These are phyloP conservation scores for Aquilaria yunnanensis DNA, from an alignment of 345 rosid species.

Conservation along the genomic window DNA sequence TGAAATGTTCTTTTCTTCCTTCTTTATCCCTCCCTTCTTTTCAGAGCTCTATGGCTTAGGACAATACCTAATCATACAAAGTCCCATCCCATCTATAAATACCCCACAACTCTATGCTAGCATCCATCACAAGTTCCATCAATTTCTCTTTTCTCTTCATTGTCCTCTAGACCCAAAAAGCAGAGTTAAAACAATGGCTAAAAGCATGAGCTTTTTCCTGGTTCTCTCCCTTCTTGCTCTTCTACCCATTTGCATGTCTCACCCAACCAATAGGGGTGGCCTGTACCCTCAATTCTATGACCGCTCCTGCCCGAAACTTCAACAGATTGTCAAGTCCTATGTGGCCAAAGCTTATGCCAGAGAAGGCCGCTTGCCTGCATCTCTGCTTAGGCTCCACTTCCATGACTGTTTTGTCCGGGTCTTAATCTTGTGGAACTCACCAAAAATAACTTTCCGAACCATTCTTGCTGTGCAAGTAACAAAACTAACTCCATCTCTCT, in stretches of 20 bases:
- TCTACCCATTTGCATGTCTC: constrained; percentile 37
- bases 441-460: background rate
- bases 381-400: constrained; percentile 72
- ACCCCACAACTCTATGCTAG: background rate
- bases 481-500: too few relatives aligned
- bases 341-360: constrained; percentile 54
- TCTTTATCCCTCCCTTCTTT: constrained; percentile 14
- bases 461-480: background rate
- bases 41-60: constrained; percentile 10
- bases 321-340: constrained; percentile 42
- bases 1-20: constrained; percentile 19
- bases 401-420: constrained; percentile 93
- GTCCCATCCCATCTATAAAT: constrained; percentile 30
- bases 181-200: constrained; percentile 30
- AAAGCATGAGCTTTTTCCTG: constrained; percentile 21
- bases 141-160: constrained; percentile 4
- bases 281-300: constrained; percentile 55
- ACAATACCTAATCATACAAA: background rate
- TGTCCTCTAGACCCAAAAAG: constrained; percentile 9
- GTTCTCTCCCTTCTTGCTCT: constrained; percentile 41
- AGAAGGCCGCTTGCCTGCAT: constrained; percentile 82
- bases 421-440: constrained; percentile 1
- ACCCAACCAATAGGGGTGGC: constrained; percentile 26
- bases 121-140: constrained; percentile 18
- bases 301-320: constrained; percentile 58